Evolutionary conservation across 2,329 filamentous ascomycete species (phyloP), one percentile per base, ranked within the genome.

Genomic region (Trichoderma breve): DNA sequence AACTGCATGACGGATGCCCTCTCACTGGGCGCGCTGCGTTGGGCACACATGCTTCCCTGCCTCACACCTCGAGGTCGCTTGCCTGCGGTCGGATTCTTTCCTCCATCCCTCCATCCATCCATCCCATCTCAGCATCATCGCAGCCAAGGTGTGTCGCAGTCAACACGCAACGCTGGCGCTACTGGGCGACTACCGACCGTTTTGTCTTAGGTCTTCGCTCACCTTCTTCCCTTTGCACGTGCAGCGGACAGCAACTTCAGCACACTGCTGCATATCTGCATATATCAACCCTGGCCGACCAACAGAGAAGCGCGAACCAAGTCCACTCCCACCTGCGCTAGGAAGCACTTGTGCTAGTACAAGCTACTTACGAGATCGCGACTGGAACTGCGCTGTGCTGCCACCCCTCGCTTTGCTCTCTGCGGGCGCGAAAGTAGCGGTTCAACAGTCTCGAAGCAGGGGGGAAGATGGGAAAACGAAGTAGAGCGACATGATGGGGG

Each of bases 21-120:
- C 36, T 43, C 36, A 6, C 36, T 60, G n/a, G 39, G 66, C 57
- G 36, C 34, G 34, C n/a, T 61, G 57, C 39, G 66, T 70, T 53
- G 66, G 66, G 66, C 66, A 70, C 57, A 32, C 55, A 62, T 61
- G 28, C 66, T 21, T 70, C 57, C 57, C 26, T 60, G 26, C 14
- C 43, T 36, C 66, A 32, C 32, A 36, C 55, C 30, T 58, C n/a
- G 24, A 21, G 6, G 28, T 30, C 34, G 51, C 14, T 30, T 8
- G 51, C 3, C 15, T 51, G 43, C 9, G 43, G 43, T 51, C 43
- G 43, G 43, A 51, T 51, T 51, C 43, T 11, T 21, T 12, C n/a
- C 43, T 51, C 57, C 43, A 53, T 43, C 55, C 43, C 3, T 21
- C 43, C 43, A 1, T 47, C 57, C 43, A 34, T 32, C 55, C 36